Evolutionary conservation across 257 asterid genomes (phyloP).

Genomic region (Voacanga thouarsii): DNA sequence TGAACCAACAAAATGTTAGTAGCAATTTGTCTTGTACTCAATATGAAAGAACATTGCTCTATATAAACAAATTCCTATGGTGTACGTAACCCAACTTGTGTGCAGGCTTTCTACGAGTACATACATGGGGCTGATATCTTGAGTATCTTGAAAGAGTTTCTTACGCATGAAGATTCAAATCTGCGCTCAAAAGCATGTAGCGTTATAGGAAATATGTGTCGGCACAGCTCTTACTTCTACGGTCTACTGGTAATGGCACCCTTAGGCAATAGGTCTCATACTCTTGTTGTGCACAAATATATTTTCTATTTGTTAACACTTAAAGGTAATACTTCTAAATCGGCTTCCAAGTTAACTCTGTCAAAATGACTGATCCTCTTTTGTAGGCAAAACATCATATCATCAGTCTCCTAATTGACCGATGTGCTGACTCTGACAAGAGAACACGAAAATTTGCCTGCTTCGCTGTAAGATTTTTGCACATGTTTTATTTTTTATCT

Average conservation of each 20-base stretch:
- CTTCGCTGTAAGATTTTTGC: conserved; percentile 68
- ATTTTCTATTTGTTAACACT: background rate
- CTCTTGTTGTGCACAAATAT: background rate
- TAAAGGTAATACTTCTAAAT: background rate
- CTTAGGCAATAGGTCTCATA: background rate
- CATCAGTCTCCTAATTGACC: conserved; percentile 65
- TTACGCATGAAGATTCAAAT: conserved; percentile 83
- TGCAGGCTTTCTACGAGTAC: conserved; percentile 71
- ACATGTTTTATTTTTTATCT: background rate
- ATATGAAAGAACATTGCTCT: background rate
- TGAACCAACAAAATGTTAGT: background rate
- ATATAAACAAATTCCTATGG: background rate
- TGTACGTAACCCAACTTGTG: conserved; percentile 4
- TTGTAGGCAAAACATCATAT: conserved; percentile 70
- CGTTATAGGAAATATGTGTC: conserved; percentile 96
- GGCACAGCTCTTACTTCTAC: conserved; percentile 92
- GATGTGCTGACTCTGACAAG: conserved; percentile 88
- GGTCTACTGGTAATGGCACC: conserved; percentile 54
- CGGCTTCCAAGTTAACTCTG: background rate
- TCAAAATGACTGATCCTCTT: conserved; percentile 10
- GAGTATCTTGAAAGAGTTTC: conserved; percentile 67
- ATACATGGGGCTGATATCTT: conserved; percentile 76
- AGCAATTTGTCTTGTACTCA: background rate
- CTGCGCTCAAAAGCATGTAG: conserved; percentile 92
- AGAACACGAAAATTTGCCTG: conserved; percentile 95